Base-by-base conservation (phyloP, 257 asterid species). In the Jaltomata sinuosa region DNA sequence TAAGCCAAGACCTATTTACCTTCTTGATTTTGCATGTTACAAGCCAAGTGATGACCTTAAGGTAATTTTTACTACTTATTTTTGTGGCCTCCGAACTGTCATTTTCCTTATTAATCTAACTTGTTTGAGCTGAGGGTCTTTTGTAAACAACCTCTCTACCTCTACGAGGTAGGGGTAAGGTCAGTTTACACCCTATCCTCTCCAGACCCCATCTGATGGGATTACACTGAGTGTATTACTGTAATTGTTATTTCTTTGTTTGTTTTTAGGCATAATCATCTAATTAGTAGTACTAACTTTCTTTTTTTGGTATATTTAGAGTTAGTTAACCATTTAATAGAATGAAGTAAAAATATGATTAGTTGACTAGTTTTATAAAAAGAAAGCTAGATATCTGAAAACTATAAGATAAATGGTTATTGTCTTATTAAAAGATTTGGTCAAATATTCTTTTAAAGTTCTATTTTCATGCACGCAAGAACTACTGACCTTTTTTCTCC, bases 21-120 rank as follows among this genome's bases (percentile, higher is more conserved):
- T 95, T 29, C 81, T 95, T 49, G 99, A 95, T 85, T 94, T 97
- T 67, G 97, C 99, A 27, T 97, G 97, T 89, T 94, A 77, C 91
- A 96, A 93, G 88, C 98, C 99, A 12, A 83, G 50, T 57, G 95
- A 96, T 45, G 98, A 94, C 71, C 86, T 94, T n/a, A 94, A 93
- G 98, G 98, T 92, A 84, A 3, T 8, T 40, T 15, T 4, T 83
- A 50, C 53, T 1, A 14, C 15, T 11, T 49, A 1, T 27, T 47
- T 15, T 16, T 36, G 38, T 80, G 31, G 79, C 29, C 21, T 61
- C 4, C 50, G 50, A 16, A 59, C 8, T 0, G 16, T 0, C 34
- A 5, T 36, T 34, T 68, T 34, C 50, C 15, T 25, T 47, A 36
- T 25, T 49, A 2, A 16, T 4, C 21, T n/a, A n/a, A 71, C 0